Evolutionary conservation across 2,329 filamentous ascomycete species (phyloP).

Genomic region (Phaeophleospora eucalypticola): DNA sequence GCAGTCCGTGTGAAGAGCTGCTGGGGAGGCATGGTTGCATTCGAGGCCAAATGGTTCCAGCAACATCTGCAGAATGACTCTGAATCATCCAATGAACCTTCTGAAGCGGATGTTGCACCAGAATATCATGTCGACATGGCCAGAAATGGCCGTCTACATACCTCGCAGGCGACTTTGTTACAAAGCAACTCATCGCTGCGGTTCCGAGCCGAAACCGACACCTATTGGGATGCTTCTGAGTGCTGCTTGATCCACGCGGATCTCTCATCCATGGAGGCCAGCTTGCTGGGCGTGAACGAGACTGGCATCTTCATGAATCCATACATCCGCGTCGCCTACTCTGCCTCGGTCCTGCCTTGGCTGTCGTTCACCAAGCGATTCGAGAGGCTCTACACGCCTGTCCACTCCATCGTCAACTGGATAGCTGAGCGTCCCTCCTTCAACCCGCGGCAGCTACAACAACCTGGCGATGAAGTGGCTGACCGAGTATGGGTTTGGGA

Average conservation of each 20-base stretch:
- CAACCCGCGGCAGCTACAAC: conserved; percentile 59
- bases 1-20: conserved; percentile 68
- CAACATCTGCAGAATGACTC: conserved; percentile 13
- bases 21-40: conserved; percentile 73
- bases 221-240: conserved; percentile 46
- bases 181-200: conserved; percentile 29
- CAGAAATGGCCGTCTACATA: background rate
- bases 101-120: background rate
- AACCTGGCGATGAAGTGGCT: conserved; percentile 52
- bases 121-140: conserved; percentile 1
- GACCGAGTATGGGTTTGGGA: conserved; percentile 51
- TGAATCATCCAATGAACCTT: no score
- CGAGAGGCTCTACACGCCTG: conserved; percentile 59
- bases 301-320: conserved; percentile 70
- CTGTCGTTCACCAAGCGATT: conserved; percentile 59
- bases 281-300: conserved; percentile 30
- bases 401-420: conserved; percentile 55
- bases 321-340: conserved; percentile 68
- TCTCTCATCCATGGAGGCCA: conserved; percentile 31
- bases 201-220: conserved; percentile 41
- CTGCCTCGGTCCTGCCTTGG: conserved; percentile 53
- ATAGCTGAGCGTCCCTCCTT: conserved; percentile 54
- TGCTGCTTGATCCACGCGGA: conserved; percentile 48
- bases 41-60: conserved; percentile 59
- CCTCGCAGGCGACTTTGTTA: background rate